phyloP scores from a whole-genome alignment of 352 stramenopile genomes.

The Phytophthora megakarya region DNA sequence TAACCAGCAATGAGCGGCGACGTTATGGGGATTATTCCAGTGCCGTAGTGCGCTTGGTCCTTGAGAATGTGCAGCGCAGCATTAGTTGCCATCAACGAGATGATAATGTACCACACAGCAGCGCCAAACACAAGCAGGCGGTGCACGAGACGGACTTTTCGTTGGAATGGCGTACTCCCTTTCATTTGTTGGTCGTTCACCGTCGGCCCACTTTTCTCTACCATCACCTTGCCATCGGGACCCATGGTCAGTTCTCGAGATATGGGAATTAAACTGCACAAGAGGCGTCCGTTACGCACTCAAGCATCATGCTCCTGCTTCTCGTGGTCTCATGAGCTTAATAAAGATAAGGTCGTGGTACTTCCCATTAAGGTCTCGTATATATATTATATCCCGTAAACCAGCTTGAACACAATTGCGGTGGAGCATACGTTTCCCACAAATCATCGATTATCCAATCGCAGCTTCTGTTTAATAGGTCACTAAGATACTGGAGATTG shows the following conservation, averaged over 20 bases:
- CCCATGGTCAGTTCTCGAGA: slow-evolving; percentile 11
- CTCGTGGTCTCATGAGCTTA: too few relatives aligned
- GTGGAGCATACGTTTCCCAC: too few relatives aligned
- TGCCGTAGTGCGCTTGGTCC: slow-evolving; percentile 24
- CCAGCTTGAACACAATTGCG: slow-evolving; percentile 2
- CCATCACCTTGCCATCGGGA: slow-evolving; percentile 28
- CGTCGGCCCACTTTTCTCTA: slow-evolving; percentile 8
- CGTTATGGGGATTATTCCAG: not conserved
- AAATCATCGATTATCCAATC: too few relatives aligned
- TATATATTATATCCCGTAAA: too few relatives aligned
- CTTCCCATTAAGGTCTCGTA: too few relatives aligned
- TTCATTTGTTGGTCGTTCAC: slow-evolving; percentile 5
- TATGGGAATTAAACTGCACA: slow-evolving; percentile 7
- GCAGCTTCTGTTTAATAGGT: too few relatives aligned
- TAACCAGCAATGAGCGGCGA: slow-evolving; percentile 39
- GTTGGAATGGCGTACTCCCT: slow-evolving; percentile 22
- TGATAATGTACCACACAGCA: slow-evolving; percentile 35
- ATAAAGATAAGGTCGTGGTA: too few relatives aligned
- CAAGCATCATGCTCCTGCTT: too few relatives aligned
- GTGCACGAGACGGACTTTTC: slow-evolving; percentile 23
- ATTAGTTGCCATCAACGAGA: slow-evolving; percentile 37
- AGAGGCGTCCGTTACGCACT: slow-evolving; percentile 26
- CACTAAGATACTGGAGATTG: too few relatives aligned
- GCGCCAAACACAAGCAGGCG: slow-evolving; percentile 28
- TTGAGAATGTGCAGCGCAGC: slow-evolving; percentile 30